A percentile compares a stretch with the other conserved stretches of the same genome.
phyloP scores from a whole-genome alignment of 352 stramenopile species.

The Pythium phragmiticola region DNA sequence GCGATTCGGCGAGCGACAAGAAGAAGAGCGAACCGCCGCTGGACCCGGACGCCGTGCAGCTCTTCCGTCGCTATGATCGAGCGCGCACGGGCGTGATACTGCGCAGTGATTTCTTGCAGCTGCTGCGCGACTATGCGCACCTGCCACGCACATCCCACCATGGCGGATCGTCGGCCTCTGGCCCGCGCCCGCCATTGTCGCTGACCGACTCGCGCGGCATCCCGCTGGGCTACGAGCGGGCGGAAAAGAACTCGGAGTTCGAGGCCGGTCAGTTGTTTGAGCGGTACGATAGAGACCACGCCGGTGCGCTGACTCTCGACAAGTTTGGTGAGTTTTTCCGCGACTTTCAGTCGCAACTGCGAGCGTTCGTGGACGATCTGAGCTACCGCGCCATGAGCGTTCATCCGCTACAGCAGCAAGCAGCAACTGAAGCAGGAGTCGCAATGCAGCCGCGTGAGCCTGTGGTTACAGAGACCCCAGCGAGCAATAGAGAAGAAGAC shows the following conservation, averaged over 20 bases:
- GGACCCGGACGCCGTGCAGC: constrained; percentile 70
- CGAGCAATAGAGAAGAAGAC: neutral
- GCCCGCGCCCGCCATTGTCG: constrained; percentile 40
- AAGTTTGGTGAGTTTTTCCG: constrained; percentile 70
- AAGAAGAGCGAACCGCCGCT: constrained; percentile 23
- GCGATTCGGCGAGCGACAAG: constrained; percentile 7
- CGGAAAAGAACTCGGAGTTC: constrained; percentile 79
- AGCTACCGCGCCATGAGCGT: constrained; percentile 27
- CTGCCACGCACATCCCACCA: constrained; percentile 19
- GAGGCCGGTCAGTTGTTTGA: constrained; percentile 84
- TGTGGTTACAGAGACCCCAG: neutral
- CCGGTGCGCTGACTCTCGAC: constrained; percentile 55
- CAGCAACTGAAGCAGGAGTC: neutral
- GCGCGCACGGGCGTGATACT: constrained; percentile 51
- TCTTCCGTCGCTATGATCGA: constrained; percentile 79
- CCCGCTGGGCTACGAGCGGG: constrained; percentile 68
- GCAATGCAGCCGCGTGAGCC: neutral
- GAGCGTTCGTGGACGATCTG: constrained; percentile 63
- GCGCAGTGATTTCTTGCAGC: constrained; percentile 63
- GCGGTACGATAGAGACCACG: constrained; percentile 66
- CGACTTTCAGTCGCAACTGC: constrained; percentile 69
- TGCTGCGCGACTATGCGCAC: constrained; percentile 65
- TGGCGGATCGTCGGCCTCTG: neutral
- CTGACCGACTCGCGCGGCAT: constrained; percentile 66
- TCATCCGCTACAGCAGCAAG: neutral